Conservation (phyloP, 139 green algal genomes). For the Ettlia oleoabundans region DNA sequence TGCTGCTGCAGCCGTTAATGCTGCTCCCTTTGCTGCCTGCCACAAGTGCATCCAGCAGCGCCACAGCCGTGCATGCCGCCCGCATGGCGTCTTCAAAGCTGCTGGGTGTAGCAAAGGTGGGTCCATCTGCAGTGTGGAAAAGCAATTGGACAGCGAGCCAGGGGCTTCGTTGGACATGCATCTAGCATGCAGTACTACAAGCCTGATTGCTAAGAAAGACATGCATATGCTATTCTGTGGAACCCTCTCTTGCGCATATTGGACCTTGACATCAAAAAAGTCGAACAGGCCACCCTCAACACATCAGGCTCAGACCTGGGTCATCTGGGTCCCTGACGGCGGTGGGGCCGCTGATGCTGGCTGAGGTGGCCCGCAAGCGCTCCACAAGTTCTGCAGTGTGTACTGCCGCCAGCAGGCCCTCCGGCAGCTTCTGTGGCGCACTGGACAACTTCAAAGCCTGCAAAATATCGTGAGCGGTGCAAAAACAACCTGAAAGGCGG, state of each 20-base stretch:
- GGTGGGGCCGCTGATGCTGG: background rate
- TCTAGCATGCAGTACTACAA: no score
- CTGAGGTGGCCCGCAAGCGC: constrained; percentile 32
- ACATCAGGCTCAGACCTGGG: constrained; percentile 1
- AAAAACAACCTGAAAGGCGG: no score
- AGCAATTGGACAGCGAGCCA: background rate
- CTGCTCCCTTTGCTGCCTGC: background rate
- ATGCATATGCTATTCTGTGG: no score
- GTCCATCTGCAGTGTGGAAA: constrained; percentile 39
- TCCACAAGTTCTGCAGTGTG: constrained; percentile 62
- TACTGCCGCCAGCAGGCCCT: constrained; percentile 52
- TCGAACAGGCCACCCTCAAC: no score
- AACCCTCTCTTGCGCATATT: no score
- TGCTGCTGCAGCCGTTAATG: constrained; percentile 12
- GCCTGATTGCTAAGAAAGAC: no score
- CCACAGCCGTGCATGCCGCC: constrained; percentile 43
- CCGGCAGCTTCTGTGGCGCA: constrained; percentile 15
- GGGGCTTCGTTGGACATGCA: no score
- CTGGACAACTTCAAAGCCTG: constrained; percentile 15
- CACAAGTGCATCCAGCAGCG: constrained; percentile 43
- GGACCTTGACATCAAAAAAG: no score
- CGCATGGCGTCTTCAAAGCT: constrained; percentile 40
- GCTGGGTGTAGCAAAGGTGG: constrained; percentile 49
- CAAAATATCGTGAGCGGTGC: no score
- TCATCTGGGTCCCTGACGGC: constrained; percentile 18